Conservation (phyloP, 23 red algal genomes). For the Agarophyton chilense region DNA sequence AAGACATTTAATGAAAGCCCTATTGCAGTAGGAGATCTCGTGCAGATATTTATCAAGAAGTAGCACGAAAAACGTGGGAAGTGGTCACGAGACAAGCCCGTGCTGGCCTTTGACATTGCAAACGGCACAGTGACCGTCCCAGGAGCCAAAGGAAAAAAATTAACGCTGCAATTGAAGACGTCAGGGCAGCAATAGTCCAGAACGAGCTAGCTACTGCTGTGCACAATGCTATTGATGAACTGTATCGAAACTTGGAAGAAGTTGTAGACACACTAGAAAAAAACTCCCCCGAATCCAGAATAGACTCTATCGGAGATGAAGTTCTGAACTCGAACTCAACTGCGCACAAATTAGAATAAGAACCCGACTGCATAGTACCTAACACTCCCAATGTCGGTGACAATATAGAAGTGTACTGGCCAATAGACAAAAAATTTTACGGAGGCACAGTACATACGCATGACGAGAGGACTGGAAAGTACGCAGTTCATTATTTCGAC, state of each 20-base stretch:
- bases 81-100: background rate
- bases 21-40: constrained; percentile 21
- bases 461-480: background rate
- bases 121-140: constrained; percentile 11
- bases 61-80: background rate
- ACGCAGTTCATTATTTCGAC: background rate
- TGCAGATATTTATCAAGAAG: constrained; percentile 8
- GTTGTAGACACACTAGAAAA: too few relatives aligned
- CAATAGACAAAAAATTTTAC: background rate
- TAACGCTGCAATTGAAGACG: too few relatives aligned
- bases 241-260: too few relatives aligned
- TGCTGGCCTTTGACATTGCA: background rate
- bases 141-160: background rate
- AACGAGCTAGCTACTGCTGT: too few relatives aligned
- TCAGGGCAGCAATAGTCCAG: too few relatives aligned
- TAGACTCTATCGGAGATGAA: too few relatives aligned
- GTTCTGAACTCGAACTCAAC: too few relatives aligned
- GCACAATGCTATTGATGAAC: too few relatives aligned
- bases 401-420: constrained; percentile 1
- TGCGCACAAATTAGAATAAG: background rate
- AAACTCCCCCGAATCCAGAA: too few relatives aligned
- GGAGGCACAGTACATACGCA: background rate
- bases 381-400: background rate
- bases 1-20: background rate
- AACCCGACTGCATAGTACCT: background rate